phyloP scores from a whole-genome alignment of 1,284 basidiomycete species.

The Moniliella sp. region DNA sequence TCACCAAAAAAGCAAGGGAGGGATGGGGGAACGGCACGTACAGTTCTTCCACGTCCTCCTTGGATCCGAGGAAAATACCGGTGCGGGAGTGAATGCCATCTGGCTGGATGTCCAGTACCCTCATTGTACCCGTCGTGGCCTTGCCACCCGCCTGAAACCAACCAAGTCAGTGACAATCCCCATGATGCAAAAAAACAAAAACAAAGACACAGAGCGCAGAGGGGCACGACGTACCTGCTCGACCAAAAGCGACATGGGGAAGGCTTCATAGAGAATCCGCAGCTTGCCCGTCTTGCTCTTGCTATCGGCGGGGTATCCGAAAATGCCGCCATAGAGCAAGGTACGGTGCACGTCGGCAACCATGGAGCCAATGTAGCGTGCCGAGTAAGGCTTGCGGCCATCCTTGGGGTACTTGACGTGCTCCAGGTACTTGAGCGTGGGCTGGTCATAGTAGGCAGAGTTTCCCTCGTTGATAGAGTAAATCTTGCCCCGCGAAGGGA shows the following conservation, averaged over 20 bases:
- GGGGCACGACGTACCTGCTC: slow-evolving; percentile 51
- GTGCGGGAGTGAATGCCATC: slow-evolving; percentile 74
- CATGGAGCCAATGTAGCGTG: slow-evolving; percentile 93
- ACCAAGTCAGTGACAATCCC: background rate
- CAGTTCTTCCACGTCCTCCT: slow-evolving; percentile 70
- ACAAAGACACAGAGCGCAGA: background rate
- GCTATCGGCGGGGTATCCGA: slow-evolving; percentile 93
- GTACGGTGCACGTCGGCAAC: slow-evolving; percentile 93
- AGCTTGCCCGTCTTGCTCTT: slow-evolving; percentile 91
- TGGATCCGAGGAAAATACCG: slow-evolving; percentile 78
- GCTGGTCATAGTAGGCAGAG: slow-evolving; percentile 68
- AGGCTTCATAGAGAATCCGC: slow-evolving; percentile 83
- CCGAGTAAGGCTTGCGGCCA: slow-evolving; percentile 35
- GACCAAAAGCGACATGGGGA: slow-evolving; percentile 93
- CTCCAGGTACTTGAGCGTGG: slow-evolving; percentile 53
- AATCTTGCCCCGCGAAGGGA: slow-evolving; percentile 85
- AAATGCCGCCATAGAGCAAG: slow-evolving; percentile 88
- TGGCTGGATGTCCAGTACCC: slow-evolving; percentile 79
- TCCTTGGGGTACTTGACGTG: slow-evolving; percentile 56
- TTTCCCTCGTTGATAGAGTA: slow-evolving; percentile 99
- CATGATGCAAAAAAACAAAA: background rate
- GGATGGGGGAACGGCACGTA: slow-evolving; percentile 1
- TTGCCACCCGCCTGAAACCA: slow-evolving; percentile 61
- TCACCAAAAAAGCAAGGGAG: too few species aligned
- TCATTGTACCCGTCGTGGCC: slow-evolving; percentile 73